phyloP scores from a whole-genome alignment of 2,329 filamentous ascomycete species.

The Coniochaeta prunicola region DNA sequence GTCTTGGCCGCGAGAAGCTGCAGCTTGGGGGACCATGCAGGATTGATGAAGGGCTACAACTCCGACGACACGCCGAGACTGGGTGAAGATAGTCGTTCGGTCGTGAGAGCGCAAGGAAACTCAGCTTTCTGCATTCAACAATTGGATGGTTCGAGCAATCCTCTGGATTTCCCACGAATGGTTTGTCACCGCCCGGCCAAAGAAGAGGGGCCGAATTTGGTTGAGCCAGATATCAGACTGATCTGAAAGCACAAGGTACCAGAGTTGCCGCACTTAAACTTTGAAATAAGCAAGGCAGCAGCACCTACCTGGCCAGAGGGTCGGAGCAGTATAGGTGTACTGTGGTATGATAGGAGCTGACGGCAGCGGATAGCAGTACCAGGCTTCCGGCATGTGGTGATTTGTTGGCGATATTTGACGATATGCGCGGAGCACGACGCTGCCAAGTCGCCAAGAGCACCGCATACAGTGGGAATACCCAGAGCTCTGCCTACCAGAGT shows the following conservation, averaged over 20 bases:
- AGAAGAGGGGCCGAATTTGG: background rate
- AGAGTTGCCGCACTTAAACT: background rate
- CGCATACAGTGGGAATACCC: background rate
- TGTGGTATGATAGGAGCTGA: background rate
- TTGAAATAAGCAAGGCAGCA: background rate
- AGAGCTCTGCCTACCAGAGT: background rate
- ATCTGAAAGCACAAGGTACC: background rate
- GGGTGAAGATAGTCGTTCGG: background rate
- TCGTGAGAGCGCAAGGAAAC: background rate
- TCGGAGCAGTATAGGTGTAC: background rate
- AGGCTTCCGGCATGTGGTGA: background rate
- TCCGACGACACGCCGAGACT: background rate
- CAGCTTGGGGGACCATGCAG: background rate
- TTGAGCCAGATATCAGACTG: background rate
- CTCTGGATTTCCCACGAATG: too few relatives aligned
- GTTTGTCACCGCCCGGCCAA: background rate
- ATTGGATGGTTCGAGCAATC: background rate
- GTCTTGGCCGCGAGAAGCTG: background rate
- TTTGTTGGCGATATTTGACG: background rate
- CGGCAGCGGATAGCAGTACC: background rate
- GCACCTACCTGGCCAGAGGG: background rate
- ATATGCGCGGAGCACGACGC: background rate
- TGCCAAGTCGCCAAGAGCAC: conserved; percentile 1
- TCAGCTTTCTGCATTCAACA: background rate
- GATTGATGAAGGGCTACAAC: background rate